phyloP scores from a whole-genome alignment of 768 basidiomycete genomes.

The Termitomyces sp. region DNA sequence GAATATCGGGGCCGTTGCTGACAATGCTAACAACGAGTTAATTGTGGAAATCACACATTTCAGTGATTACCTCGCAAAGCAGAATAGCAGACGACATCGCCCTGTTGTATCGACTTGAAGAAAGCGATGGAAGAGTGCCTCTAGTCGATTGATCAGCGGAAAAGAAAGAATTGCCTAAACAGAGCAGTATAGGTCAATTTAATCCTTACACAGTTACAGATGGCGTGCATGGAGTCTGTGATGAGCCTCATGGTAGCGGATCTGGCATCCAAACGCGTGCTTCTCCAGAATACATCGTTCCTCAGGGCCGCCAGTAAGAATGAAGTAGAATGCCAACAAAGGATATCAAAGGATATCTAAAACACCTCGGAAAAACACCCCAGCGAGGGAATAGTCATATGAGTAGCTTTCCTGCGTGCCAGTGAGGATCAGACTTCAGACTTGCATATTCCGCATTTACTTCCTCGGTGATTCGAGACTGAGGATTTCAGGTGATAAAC shows the following conservation, averaged over 20 bases:
- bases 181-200: not conserved
- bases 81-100: not conserved
- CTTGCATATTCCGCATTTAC: not conserved
- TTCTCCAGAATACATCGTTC: not conserved
- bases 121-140: not conserved
- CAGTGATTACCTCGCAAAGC: conserved; percentile 1
- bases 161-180: not conserved
- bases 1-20: conserved; percentile 1
- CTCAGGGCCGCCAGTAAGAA: not conserved
- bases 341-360: not conserved
- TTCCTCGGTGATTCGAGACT: not conserved
- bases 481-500: not conserved
- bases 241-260: not conserved
- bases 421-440: too few species aligned
- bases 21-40: conserved; percentile 2
- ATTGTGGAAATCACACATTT: not conserved
- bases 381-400: not conserved
- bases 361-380: not conserved
- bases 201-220: not conserved
- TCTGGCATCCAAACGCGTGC: not conserved
- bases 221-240: not conserved
- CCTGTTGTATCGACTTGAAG: not conserved
- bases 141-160: not conserved
- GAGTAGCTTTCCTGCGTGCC: not conserved
- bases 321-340: not conserved